Evolutionary conservation across 2,329 filamentous ascomycete species (phyloP), one percentile per base, ranked within the genome.

Genomic region (Penicillium sp.): DNA sequence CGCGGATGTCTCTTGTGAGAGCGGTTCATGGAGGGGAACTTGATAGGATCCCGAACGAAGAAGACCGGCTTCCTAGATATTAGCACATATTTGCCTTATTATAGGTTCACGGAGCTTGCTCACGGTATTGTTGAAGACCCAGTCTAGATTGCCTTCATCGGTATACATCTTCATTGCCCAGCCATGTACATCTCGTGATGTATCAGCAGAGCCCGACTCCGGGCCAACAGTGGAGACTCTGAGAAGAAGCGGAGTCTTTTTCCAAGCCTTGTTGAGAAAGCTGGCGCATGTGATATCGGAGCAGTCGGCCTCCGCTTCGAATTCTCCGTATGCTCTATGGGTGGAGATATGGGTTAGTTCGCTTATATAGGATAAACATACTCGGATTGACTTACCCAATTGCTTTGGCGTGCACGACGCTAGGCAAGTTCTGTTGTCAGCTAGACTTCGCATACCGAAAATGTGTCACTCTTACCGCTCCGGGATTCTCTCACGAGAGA

Each of bases 1-100:
- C 37, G 49, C 6, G 61, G 61, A 55, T 88, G 70, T 18, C 84
- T 75, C 75, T 87, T 88, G 63, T 87, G 84, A 0, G 83, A 85
- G 58, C 86, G 82, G 43, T 87, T 87, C 61, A 87, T 80, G 54
- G 83, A 76, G 9, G 84, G 83, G 59, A 87, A 88, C 68, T 88
- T 87, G 53, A 82, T 79, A 0, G 84, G 81, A 55, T 88, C 85
- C 5, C 75, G 66, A 38, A 88, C 63, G 66, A 89, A 88, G 72
- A 88, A 88, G 0, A 87, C 80, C 0, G 85, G 84, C 60, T 67
- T n/a, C 1, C 20, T 8, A 6, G 6, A 3, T 18, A 25, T 47
- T 12, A 39, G 41, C 12, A 18, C 15, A 5, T n/a, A 1, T n/a
- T 4, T 13, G 20, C 3, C 20, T 32, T 4, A 7, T 32, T 4